phyloP scores from a whole-genome alignment of 2,329 filamentous ascomycete genomes.

The Trichoderma sp. region DNA sequence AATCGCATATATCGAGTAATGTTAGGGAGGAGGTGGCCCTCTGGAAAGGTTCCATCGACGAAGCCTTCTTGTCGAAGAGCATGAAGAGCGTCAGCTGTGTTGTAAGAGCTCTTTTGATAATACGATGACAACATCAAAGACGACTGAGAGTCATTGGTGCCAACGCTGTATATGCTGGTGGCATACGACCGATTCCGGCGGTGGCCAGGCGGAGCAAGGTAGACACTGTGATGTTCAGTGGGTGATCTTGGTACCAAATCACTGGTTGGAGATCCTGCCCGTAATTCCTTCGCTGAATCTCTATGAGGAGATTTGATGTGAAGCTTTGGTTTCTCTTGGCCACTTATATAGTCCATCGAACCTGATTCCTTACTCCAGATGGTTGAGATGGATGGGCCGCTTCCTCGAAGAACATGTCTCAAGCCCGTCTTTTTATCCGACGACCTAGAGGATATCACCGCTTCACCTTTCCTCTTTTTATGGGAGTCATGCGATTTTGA shows the following conservation, averaged over 20 bases:
- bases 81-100: conserved; percentile 47
- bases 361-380: conserved; percentile 48
- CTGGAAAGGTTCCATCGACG: conserved; percentile 59
- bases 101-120: conserved; percentile 49
- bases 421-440: conserved; percentile 29
- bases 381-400: conserved; percentile 46
- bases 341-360: background rate
- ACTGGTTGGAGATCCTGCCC: conserved; percentile 42
- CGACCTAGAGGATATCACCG: conserved; percentile 23
- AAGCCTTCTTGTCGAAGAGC: conserved; percentile 52
- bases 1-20: conserved; percentile 65
- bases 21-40: conserved; percentile 58
- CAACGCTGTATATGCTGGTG: conserved; percentile 60
- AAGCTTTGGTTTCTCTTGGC: background rate
- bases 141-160: conserved; percentile 54
- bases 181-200: conserved; percentile 35
- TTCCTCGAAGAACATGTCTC: conserved; percentile 52
- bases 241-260: conserved; percentile 45
- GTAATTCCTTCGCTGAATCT: conserved; percentile 28
- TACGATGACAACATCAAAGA: conserved; percentile 53
- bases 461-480: conserved; percentile 27
- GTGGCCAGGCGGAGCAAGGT: conserved; percentile 27
- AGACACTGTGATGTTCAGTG: conserved; percentile 26
- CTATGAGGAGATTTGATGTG: conserved; percentile 21
- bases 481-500: conserved; percentile 10